These are phyloP conservation scores for Phytophthora pluvialis DNA, from an alignment of 352 stramenopile genomes.

Conservation along the genomic window DNA sequence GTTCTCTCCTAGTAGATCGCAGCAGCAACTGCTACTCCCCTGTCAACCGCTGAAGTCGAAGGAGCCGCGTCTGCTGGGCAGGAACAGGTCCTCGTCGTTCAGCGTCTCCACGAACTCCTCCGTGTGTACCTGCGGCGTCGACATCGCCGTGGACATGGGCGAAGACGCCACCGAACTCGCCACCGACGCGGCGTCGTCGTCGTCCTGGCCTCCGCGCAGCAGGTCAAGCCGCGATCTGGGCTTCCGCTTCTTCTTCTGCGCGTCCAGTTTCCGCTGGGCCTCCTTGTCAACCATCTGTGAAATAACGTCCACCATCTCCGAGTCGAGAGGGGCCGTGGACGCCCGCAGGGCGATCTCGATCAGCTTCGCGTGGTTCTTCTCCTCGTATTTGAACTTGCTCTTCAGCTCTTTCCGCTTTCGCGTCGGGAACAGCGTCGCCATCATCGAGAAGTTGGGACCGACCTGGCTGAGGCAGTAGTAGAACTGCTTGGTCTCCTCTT, in stretches of 20 bases:
- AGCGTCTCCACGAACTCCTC: constrained; percentile 55
- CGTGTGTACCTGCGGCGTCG: constrained; percentile 28
- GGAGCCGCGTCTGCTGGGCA: constrained; percentile 55
- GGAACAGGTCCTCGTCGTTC: constrained; percentile 57
- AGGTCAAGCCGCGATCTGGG: constrained; percentile 19
- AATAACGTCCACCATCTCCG: constrained; percentile 85
- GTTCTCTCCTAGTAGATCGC: constrained; percentile 5
- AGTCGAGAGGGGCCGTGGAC: constrained; percentile 71
- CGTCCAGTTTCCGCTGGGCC: constrained; percentile 55
- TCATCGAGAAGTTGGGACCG: constrained; percentile 87
- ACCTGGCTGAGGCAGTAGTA: constrained; percentile 90
- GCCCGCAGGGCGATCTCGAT: constrained; percentile 85
- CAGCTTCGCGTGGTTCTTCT: constrained; percentile 75
- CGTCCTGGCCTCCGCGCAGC: constrained; percentile 13
- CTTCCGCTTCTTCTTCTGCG: constrained; percentile 48
- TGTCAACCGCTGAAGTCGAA: constrained; percentile 75
- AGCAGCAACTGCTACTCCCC: neutral
- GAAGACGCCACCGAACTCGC: constrained; percentile 35
- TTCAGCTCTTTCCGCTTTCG: constrained; percentile 86
- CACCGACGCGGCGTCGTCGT: constrained; percentile 34
- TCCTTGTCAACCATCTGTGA: constrained; percentile 83
- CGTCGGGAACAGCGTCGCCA: constrained; percentile 85
- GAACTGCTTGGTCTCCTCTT: constrained; percentile 89
- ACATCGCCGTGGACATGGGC: constrained; percentile 38
- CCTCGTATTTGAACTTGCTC: constrained; percentile 89